phyloP scores from a whole-genome alignment of 2,329 filamentous ascomycete genomes.

The Tolypocladium paradoxum region DNA sequence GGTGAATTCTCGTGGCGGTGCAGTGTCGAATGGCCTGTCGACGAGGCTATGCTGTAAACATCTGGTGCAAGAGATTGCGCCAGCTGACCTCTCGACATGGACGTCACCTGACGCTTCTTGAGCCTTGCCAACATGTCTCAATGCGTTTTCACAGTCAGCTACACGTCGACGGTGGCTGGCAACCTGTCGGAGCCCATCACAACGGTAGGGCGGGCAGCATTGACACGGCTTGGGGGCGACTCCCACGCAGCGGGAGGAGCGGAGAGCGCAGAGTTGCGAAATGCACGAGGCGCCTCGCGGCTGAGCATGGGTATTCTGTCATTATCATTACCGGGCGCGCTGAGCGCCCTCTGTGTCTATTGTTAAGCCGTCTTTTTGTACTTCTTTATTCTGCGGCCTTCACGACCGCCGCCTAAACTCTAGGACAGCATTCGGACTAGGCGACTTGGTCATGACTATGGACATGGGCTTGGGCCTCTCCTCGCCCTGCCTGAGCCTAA shows the following conservation, averaged over 20 bases:
- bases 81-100: constrained; percentile 1
- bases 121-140: no score
- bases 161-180: no score
- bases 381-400: no score
- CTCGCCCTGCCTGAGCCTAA: constrained; percentile 26
- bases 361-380: neutral
- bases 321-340: neutral
- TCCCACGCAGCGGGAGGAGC: no score
- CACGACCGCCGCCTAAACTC: constrained; percentile 24
- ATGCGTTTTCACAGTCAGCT: no score
- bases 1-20: neutral
- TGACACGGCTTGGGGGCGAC: no score
- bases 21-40: neutral
- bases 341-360: neutral
- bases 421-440: constrained; percentile 27
- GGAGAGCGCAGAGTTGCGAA: neutral
- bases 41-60: no score
- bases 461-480: constrained; percentile 26
- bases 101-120: neutral
- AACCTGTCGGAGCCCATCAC: no score
- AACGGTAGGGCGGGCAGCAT: no score
- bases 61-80: no score
- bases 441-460: constrained; percentile 29
- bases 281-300: no score
- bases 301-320: neutral